A percentile compares a stretch with the other conserved stretches of the same genome.
Evolutionary conservation across 495 filamentous ascomycete genomes (phyloP).

Genomic region (Apodospora peruviana): DNA sequence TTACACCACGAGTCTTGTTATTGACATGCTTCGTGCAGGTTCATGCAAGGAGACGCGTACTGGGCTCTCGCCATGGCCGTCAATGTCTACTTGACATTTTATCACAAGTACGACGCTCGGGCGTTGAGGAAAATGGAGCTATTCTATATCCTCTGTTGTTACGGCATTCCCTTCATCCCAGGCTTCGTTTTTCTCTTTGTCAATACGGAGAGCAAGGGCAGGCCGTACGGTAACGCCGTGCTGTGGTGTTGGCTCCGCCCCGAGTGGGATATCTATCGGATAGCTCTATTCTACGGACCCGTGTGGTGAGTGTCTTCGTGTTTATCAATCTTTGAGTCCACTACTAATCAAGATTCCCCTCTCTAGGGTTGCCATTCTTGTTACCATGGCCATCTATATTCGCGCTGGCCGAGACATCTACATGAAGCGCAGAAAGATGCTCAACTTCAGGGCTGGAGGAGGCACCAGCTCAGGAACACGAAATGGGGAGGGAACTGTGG

Average conservation of each 20-base stretch:
- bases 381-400: constrained; percentile 70
- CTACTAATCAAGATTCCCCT: no score
- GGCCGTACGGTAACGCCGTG: constrained; percentile 70
- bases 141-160: constrained; percentile 66
- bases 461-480: constrained; percentile 10
- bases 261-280: constrained; percentile 66
- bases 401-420: constrained; percentile 69
- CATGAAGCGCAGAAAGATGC: constrained; percentile 43
- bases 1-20: neutral
- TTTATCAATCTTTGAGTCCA: no score
- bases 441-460: constrained; percentile 30
- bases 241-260: constrained; percentile 78
- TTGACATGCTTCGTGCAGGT: constrained; percentile 42
- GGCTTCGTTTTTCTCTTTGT: constrained; percentile 64
- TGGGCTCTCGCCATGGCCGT: constrained; percentile 83
- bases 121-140: constrained; percentile 65
- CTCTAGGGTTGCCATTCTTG: constrained; percentile 52
- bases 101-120: constrained; percentile 63
- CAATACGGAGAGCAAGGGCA: constrained; percentile 37
- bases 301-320: constrained; percentile 75
- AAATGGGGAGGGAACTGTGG: neutral
- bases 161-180: constrained; percentile 69
- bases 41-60: constrained; percentile 70
- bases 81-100: constrained; percentile 86
- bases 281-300: constrained; percentile 76